Evolutionary conservation across 176 grass and related monocot genomes (phyloP).

Genomic region (Oropetium thomaeum): DNA sequence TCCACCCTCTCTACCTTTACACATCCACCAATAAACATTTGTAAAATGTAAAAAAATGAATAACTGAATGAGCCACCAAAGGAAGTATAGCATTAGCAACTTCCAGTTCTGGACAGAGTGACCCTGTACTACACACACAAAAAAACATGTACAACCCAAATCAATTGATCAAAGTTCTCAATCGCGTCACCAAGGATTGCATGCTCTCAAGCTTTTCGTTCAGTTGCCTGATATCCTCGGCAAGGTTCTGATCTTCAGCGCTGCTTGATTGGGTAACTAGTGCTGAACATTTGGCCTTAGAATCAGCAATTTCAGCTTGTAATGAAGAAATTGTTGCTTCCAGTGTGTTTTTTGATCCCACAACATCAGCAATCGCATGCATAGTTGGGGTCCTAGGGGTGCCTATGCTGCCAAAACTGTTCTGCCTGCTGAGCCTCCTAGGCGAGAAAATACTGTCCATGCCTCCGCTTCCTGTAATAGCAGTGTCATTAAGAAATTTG

Average conservation of each 20-base stretch:
- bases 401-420: conserved; percentile 73
- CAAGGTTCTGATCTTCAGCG: conserved; percentile 29
- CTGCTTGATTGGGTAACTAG: conserved; percentile 47
- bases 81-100: conserved; percentile 38
- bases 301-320: conserved; percentile 67
- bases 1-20: conserved; percentile 19
- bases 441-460: conserved; percentile 72
- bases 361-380: conserved; percentile 21
- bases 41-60: conserved; percentile 56
- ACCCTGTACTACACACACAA: conserved; percentile 40
- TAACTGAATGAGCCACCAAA: conserved; percentile 9
- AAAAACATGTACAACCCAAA: conserved; percentile 35
- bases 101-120: conserved; percentile 24
- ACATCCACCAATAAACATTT: conserved; percentile 34
- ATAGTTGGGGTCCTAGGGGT: conserved; percentile 65
- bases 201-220: conserved; percentile 77
- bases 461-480: conserved; percentile 70
- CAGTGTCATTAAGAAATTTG: conserved; percentile 5
- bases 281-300: conserved; percentile 58
- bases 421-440: conserved; percentile 71
- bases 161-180: conserved; percentile 55
- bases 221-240: conserved; percentile 52
- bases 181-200: conserved; percentile 65
- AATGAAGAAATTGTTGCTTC: conserved; percentile 66
- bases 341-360: conserved; percentile 43